Base-by-base conservation (phyloP, 176 grass and related monocot species). In the Phragmites australis region DNA sequence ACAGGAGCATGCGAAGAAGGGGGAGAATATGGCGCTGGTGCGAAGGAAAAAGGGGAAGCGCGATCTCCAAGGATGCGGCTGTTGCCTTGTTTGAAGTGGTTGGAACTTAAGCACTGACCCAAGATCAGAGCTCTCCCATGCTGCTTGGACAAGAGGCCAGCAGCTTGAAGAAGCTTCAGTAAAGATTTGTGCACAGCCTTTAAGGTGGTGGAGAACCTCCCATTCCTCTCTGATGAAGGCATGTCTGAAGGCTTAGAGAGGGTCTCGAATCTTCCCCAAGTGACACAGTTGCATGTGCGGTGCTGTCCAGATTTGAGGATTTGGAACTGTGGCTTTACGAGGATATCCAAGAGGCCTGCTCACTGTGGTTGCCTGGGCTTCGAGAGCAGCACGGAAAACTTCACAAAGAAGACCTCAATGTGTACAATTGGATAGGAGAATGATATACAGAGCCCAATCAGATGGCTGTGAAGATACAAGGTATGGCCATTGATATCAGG, bases 131-230 rank as follows among this genome's bases (percentile, higher is more conserved):
- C 52, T 65, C 72, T 83, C 23, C 86, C 72, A 44, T 27, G 25
- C 34, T 30, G 21, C 40, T 88, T n/a, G 45, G 42, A 14, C 40
- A 40, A 25, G 31, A 85, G 18, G 42, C 52, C 41, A 68, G 26
- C 8, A 68, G 27, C 6, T 54, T 86, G 57, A 44, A 79, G 21
- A 5, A 1, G 6, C 23, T 86, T 9, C 0, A 3, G 0, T 40
- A 82, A 44, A 19, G 3, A 29, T 0, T 4, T 9, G 58, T 65
- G 21, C 2, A 47, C 13, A 72, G 14, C 18, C 43, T n/a, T 90
- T n/a, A 82, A 61, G 18, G 66, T 54, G 55, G 81, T 90, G 18
- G 79, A 73, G 12, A 58, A 90, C 58, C 39, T 90, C 3, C 47
- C 12, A 0, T 68, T 55, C 31, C 34, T 90, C 2, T 52, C 57